phyloP scores from a whole-genome alignment of 805 yeast genomes.

The Candida xiaguanensis region DNA sequence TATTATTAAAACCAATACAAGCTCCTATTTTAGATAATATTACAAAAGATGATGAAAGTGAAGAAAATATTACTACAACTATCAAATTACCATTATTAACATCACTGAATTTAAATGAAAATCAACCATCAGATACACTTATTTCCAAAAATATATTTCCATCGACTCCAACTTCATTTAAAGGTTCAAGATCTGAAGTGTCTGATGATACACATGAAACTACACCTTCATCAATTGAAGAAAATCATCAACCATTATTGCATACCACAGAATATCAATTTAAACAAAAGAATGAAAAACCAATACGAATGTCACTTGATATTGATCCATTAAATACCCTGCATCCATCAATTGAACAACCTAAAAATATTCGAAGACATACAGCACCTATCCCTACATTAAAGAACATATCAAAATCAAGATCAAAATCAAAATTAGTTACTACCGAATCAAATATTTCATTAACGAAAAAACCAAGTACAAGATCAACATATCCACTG shows the following conservation, averaged over 20 bases:
- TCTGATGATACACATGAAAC: constrained; percentile 24
- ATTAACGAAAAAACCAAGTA: constrained; percentile 7
- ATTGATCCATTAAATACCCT: constrained; percentile 1
- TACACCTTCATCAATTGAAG: constrained; percentile 17
- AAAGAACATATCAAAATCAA: neutral
- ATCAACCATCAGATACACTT: neutral
- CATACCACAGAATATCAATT: neutral
- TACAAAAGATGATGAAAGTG: neutral
- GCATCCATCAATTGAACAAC: neutral
- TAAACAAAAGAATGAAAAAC: neutral
- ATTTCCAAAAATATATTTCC: constrained; percentile 8
- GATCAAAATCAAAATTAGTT: neutral
- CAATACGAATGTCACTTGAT: constrained; percentile 5
- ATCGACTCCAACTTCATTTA: constrained; percentile 23
- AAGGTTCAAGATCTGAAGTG: constrained; percentile 21
- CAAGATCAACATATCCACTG: constrained; percentile 5
- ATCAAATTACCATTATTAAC: constrained; percentile 6
- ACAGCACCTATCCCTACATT: constrained; percentile 5
- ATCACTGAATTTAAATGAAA: constrained; percentile 3
- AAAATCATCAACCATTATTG: neutral
- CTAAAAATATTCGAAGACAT: constrained; percentile 6
- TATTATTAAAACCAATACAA: neutral
- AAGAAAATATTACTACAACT: neutral
- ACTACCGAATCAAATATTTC: constrained; percentile 1
- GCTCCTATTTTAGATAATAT: neutral